Evolutionary conservation across 169 alveolate genomes (phyloP), one percentile per base, ranked within the genome.

Genomic region (Cryptosporidium baileyi): DNA sequence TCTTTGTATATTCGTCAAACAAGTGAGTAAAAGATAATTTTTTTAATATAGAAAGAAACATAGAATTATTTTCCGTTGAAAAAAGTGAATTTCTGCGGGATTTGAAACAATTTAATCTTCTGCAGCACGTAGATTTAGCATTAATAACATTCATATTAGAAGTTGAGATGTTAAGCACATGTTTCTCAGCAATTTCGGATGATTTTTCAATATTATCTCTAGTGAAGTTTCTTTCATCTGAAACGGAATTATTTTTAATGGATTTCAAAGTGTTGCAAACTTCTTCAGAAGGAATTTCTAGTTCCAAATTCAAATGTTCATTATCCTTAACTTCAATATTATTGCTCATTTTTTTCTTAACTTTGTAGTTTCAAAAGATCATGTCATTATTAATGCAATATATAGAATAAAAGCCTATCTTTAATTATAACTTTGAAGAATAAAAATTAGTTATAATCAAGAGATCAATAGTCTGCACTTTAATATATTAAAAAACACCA

Each of bases 1-100:
- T 74, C 38, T 57, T 74, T n/a, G 85, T 74, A 30, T 74, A 74
- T 28, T 57, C 54, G 40, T 74, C 85, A 36, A 74, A 74, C 34
- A 74, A 22, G 43, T 57, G 74, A 30, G 65, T 19, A 11, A 40
- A 60, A 57, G 60, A 61, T 22, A 74, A 54, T 5, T 47, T 32
- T 36, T 74, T 74, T 15, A 74, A 28, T 9, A 51, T 36, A 9
- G 85, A 54, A 24, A n/a, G n/a, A n/a, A 57, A 22, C 2, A 54
- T 51, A 11, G 60, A 34, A 36, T 15, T 11, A 19, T 45, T 65
- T 40, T 36, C 63, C 13, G 11, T n/a, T n/a, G n/a, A n/a, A n/a
- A n/a, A n/a, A n/a, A n/a, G n/a, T n/a, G n/a, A n/a, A n/a, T n/a
- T n/a, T n/a, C n/a, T n/a, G n/a, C n/a, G n/a, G n/a, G n/a, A n/a